Base-by-base conservation (phyloP, 2,329 filamentous ascomycete genomes). In the Fulvia fulva region DNA sequence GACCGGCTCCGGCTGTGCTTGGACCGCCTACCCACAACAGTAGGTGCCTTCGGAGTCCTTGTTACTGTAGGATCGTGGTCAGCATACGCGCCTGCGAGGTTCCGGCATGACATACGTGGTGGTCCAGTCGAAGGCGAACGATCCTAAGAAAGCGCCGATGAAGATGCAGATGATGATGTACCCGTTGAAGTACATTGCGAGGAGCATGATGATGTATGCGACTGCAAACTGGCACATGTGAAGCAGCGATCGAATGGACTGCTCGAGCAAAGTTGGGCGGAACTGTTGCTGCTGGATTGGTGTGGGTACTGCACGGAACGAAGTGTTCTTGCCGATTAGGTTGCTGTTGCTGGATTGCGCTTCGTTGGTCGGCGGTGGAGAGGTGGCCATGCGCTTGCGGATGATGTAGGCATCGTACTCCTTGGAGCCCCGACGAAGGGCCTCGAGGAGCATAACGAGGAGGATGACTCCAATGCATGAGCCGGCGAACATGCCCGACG, bases 141-240 rank as follows among this genome's bases (percentile, higher is more conserved):
- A 80, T 16, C 90, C 90, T 5, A 92, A 57, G 63, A 84, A 90
- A 0, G 87, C 84, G 1, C 90, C 90, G 56, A 93, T 82, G 62
- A 93, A 83, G 71, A 94, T 90, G 65, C 85, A 90, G 59, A 93
- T 87, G 71, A 94, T 89, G 62, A 94, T 81, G 73, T 90, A 94
- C 7, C 77, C 82, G 58, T 86, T 86, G 72, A 80, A 86, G 63
- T 85, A 85, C 83, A 86, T 86, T 21, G 83, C 81, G 25, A 86
- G 55, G 44, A 67, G 51, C 90, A 94, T 93, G 67, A 93, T 74
- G 65, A 93, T 85, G 71, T 93, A 94, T 1, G 88, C 89, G 1
- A 91, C 81, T 0, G 84, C 85, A 67, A 93, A 90, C 64, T 89
- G 87, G 3, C 84, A 56, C 75, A 86, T 85, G 65, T 92, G 88